Evolutionary conservation across 371 early-diverging fungal genomes (phyloP).

Genomic region (Lichtheimia ornata): DNA sequence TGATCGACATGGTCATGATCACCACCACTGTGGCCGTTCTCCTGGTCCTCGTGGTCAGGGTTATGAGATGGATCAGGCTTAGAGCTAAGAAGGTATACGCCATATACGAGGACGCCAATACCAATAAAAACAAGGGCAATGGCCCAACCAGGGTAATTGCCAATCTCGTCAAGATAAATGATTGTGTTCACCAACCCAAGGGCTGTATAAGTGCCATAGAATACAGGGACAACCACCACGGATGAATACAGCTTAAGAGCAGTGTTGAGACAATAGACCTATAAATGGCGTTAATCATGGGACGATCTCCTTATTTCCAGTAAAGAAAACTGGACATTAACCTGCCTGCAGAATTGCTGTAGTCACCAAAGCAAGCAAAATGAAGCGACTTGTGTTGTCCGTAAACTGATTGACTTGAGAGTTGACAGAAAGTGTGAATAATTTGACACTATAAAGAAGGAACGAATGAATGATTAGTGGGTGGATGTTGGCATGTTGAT

Average conservation of each 20-base stretch:
- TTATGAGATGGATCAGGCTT: slow-evolving; percentile 52
- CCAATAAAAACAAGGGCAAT: slow-evolving; percentile 58
- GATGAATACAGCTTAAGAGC: slow-evolving; percentile 65
- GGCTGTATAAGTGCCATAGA: slow-evolving; percentile 69
- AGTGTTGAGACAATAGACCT: slow-evolving; percentile 69
- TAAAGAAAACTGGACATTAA: slow-evolving; percentile 8
- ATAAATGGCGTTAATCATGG: not conserved
- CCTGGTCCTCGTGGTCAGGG: slow-evolving; percentile 11
- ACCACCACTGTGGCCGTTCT: not conserved
- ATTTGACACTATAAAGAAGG: too few species aligned
- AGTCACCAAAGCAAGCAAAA: slow-evolving; percentile 55
- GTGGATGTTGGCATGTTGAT: too few species aligned
- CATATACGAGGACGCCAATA: slow-evolving; percentile 57
- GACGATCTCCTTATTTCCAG: not conserved
- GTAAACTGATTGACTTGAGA: slow-evolving; percentile 63
- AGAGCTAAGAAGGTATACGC: slow-evolving; percentile 57
- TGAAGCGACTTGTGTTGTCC: slow-evolving; percentile 60
- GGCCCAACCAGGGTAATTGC: slow-evolving; percentile 63
- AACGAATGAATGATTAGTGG: too few species aligned
- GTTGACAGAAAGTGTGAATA: slow-evolving; percentile 57
- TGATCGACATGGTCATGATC: not conserved
- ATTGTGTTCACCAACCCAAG: slow-evolving; percentile 67
- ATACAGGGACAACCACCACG: slow-evolving; percentile 72
- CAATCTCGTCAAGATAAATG: slow-evolving; percentile 63
- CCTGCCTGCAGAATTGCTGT: slow-evolving; percentile 66